Evolutionary conservation across 108 stramenopile genomes (phyloP).

Genomic region (Stephanodiscus minutulus): DNA sequence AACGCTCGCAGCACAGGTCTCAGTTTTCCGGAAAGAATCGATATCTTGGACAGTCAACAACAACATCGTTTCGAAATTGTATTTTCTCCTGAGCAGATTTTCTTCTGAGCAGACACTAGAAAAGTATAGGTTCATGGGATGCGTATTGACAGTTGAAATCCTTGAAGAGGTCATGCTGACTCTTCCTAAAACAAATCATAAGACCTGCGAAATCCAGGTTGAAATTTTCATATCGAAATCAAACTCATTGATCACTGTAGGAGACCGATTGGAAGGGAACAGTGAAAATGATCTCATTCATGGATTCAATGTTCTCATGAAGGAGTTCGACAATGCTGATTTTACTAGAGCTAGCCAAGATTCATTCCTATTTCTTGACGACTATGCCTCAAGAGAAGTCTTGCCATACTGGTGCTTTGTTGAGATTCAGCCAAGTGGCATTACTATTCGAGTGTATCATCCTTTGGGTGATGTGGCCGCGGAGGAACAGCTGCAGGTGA

Average conservation of each 20-base stretch:
- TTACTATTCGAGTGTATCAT: constrained; percentile 65
- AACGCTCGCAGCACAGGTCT: constrained; percentile 52
- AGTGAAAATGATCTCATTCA: constrained; percentile 60
- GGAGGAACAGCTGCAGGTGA: constrained; percentile 27
- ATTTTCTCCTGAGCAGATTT: constrained; percentile 55
- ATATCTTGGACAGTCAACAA: neutral
- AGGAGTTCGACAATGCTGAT: constrained; percentile 21
- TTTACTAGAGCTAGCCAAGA: constrained; percentile 25
- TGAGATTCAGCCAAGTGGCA: constrained; percentile 48
- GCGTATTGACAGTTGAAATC: constrained; percentile 45
- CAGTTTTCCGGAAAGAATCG: constrained; percentile 12
- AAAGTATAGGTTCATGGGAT: constrained; percentile 49
- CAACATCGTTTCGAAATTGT: constrained; percentile 45
- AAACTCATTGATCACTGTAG: constrained; percentile 61
- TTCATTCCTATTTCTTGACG: constrained; percentile 37
- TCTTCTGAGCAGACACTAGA: constrained; percentile 72
- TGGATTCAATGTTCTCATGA: constrained; percentile 45
- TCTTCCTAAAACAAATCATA: constrained; percentile 58
- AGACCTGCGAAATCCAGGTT: constrained; percentile 52
- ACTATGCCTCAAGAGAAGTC: constrained; percentile 7
- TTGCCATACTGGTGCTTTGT: constrained; percentile 71
- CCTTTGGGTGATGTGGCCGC: constrained; percentile 59
- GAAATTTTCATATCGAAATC: constrained; percentile 61
- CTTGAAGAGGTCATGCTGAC: constrained; percentile 55
- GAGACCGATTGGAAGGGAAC: constrained; percentile 49